Conservation (phyloP, 371 early-diverging fungal species). For the Mortierella sp. region DNA sequence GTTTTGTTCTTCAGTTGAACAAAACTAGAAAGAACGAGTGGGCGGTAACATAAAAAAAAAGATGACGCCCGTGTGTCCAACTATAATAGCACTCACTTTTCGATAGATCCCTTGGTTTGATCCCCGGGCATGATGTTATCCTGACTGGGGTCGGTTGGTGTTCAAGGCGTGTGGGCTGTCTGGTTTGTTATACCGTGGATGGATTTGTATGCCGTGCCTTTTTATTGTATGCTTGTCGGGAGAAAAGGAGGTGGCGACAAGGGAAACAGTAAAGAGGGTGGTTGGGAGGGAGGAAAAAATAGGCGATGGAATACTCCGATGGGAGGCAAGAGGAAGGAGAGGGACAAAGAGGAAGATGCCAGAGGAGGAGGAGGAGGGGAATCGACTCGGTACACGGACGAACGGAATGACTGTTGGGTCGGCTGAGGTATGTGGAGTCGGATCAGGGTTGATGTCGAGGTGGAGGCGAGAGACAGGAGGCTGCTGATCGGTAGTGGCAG, state of each 20-base stretch:
- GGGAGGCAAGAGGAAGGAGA: background rate
- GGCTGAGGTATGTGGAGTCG: constrained; percentile 1
- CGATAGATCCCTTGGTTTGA: constrained; percentile 6
- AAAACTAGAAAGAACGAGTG: background rate
- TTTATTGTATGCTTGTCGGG: background rate
- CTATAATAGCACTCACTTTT: background rate
- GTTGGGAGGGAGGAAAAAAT: background rate
- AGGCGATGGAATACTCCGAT: constrained; percentile 5
- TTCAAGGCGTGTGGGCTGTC: background rate
- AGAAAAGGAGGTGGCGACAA: background rate
- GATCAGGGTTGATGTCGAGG: constrained; percentile 5
- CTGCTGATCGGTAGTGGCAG: background rate
- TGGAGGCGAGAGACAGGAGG: background rate
- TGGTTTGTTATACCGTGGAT: background rate
- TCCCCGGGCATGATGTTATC: constrained; percentile 4
- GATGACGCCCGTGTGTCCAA: background rate
- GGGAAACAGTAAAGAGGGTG: background rate
- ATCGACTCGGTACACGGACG: background rate
- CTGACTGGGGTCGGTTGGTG: background rate
- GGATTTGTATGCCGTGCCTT: background rate
- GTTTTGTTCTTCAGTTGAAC: background rate
- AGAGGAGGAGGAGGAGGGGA: background rate
- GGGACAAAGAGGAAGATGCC: background rate
- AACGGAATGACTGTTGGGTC: no score
- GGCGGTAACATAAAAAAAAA: background rate